Evolutionary conservation across 2,329 filamentous ascomycete genomes (phyloP), one percentile per base, ranked within the genome.

Genomic region (Cladosporium velox): DNA sequence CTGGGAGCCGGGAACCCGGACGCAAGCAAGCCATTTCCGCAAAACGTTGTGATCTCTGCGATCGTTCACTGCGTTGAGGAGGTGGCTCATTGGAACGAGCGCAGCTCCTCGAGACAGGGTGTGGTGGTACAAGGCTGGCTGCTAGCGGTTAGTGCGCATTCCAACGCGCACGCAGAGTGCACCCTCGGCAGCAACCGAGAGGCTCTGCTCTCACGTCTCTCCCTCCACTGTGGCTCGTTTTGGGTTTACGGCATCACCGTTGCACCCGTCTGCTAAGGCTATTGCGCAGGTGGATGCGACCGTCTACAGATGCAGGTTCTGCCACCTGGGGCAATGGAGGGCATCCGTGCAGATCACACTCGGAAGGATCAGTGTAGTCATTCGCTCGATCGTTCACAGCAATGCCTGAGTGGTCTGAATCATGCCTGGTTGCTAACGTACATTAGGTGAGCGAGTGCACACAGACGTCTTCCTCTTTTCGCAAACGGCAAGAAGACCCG

Each of bases 111-210:
- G 71, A 74, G 69, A 74, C 72, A 61, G 51, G 66, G 70, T 70
- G 70, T 68, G 70, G 72, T 74, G n/a, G 67, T 68, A 74, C 72
- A 70, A 65, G 68, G 69, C 67, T 66, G 62, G 61, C 59, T 70
- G 69, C 69, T 71, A 59, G 49, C 64, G 68, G 66, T 65, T 74
- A 73, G 72, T 68, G 68, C 57, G 32, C 69, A 71, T 71, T 70
- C 69, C 70, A 63, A 65, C 52, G 59, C 58, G 52, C 57, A 62
- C 54, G 49, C 67, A 66, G 24, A 59, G 52, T 47, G 59, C 61
- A 34, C 57, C 52, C 58, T 68, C 70, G 71, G 69, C 68, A 70
- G 70, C 70, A 70, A 65, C 71, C 72, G 70, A 72, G 32, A 65
- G 59, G 61, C 51, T 60, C 49, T 57, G 24, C 54, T 55, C 24